These are phyloP conservation scores for Carex arenaria DNA, from an alignment of 202 grass and related monocot species.

Conservation along the genomic window DNA sequence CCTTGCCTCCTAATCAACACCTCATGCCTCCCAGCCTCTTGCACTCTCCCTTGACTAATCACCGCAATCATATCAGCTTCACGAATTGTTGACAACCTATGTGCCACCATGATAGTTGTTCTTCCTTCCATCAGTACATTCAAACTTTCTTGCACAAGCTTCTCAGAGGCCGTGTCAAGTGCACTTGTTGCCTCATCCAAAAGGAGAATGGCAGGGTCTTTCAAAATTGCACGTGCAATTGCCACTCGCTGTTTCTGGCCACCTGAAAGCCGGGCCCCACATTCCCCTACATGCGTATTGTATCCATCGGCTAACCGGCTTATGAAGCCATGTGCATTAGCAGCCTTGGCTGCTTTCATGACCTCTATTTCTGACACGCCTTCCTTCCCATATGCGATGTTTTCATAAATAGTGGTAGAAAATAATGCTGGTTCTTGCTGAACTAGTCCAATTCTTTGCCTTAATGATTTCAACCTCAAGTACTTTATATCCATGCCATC, in stretches of 20 bases:
- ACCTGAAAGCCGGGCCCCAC: conserved; percentile 60
- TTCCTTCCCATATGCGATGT: conserved; percentile 66
- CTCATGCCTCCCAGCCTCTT: conserved; percentile 28
- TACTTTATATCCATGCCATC: conserved; percentile 51
- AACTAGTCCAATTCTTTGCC: conserved; percentile 53
- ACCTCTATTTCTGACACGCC: conserved; percentile 43
- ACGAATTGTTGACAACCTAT: conserved; percentile 54
- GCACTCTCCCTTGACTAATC: conserved; percentile 44
- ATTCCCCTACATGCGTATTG: conserved; percentile 63
- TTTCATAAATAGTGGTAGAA: conserved; percentile 53
- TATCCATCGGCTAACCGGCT: conserved; percentile 45
- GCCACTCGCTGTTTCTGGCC: conserved; percentile 77
- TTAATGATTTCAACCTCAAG: conserved; percentile 36
- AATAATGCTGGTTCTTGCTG: conserved; percentile 67
- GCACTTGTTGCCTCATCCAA: conserved; percentile 74
- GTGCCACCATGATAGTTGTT: conserved; percentile 62
- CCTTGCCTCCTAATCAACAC: neutral
- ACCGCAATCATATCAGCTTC: conserved; percentile 69
- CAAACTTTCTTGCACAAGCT: conserved; percentile 57
- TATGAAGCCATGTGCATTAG: conserved; percentile 71
- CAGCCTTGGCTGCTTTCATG: conserved; percentile 33
- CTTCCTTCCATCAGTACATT: conserved; percentile 53
- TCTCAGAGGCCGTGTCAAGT: conserved; percentile 61
- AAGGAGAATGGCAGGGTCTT: conserved; percentile 55
- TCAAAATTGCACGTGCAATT: conserved; percentile 68